Conservation (phyloP, 2,329 filamentous ascomycete genomes). For the Ophiocordyceps camponoti-floridani region DNA sequence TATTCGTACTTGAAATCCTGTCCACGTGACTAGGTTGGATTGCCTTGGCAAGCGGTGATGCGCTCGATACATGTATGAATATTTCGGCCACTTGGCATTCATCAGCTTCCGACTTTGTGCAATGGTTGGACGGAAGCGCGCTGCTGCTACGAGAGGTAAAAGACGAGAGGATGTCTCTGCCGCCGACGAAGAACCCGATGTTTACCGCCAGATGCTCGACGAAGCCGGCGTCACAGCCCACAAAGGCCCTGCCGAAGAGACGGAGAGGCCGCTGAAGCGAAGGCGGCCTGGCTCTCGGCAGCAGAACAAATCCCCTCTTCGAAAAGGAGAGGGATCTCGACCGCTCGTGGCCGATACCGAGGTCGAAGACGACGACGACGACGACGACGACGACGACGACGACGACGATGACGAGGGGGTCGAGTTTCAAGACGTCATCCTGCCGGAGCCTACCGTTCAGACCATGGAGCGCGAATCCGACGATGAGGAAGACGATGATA, state of each 20-base stretch:
- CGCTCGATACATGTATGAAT: too few species aligned
- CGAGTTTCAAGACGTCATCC: slow-evolving; percentile 30
- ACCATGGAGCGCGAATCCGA: slow-evolving; percentile 31
- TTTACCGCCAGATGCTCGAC: slow-evolving; percentile 30
- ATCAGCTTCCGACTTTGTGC: slow-evolving; percentile 2
- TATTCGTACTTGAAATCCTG: too few species aligned
- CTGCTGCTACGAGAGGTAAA: slow-evolving; percentile 7
- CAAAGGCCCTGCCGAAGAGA: slow-evolving; percentile 6
- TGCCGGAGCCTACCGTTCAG: slow-evolving; percentile 30
- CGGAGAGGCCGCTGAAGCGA: slow-evolving; percentile 23
- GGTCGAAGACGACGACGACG: slow-evolving; percentile 1
- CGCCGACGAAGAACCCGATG: slow-evolving; percentile 13
- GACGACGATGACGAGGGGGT: slow-evolving; percentile 23
- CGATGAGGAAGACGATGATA: slow-evolving; percentile 19
- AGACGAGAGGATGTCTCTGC: slow-evolving; percentile 4
- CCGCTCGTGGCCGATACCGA: not conserved
- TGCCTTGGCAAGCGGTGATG: too few species aligned
- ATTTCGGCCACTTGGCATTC: not conserved
- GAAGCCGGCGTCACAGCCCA: slow-evolving; percentile 24
- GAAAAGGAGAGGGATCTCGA: too few species aligned
- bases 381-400: slow-evolving; percentile 18
- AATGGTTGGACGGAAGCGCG: slow-evolving; percentile 15
- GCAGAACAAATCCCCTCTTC: not conserved
- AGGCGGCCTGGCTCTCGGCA: slow-evolving; percentile 10
- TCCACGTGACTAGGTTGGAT: not conserved